Percentiles rank a stretch among this genome's conserved stretches.
Evolutionary conservation across 805 yeast species (phyloP).

Genomic region (Pichia californica): DNA sequence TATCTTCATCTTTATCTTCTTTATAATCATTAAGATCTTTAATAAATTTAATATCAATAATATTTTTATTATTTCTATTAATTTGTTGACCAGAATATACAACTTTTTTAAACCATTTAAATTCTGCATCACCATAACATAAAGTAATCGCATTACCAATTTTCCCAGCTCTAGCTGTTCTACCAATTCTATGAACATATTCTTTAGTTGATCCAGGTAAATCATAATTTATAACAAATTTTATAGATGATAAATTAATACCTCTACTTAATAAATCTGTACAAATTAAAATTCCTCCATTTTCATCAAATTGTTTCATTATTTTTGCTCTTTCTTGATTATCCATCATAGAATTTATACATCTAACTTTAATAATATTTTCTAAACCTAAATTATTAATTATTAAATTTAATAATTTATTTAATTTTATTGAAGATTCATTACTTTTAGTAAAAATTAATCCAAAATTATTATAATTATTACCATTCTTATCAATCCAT

Average conservation of each 20-base stretch:
- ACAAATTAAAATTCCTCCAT: conserved; percentile 52
- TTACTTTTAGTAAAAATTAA: conserved; percentile 70
- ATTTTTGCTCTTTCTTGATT: conserved; percentile 47
- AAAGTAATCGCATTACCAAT: conserved; percentile 70
- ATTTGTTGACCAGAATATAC: conserved; percentile 44
- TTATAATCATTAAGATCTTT: conserved; percentile 12
- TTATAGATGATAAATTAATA: conserved; percentile 66
- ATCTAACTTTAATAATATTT: conserved; percentile 27
- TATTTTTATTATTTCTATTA: conserved; percentile 38
- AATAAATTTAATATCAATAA: conserved; percentile 29
- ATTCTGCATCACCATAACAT: conserved; percentile 74
- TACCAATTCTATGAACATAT: conserved; percentile 92
- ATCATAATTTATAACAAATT: conserved; percentile 83
- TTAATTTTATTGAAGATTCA: conserved; percentile 78
- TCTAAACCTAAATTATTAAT: conserved; percentile 14
- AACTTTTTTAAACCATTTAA: conserved; percentile 49
- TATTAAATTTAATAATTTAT: conserved; percentile 50
- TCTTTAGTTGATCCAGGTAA: conserved; percentile 84
- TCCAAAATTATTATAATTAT: conserved; percentile 31
- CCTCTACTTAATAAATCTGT: conserved; percentile 98
- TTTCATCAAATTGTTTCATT: conserved; percentile 49
- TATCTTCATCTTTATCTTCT: conserved; percentile 3
- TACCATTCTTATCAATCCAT: conserved; percentile 27
- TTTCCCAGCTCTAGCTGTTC: conserved; percentile 92
- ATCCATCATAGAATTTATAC: conserved; percentile 55